Evolutionary conservation across 495 filamentous ascomycete genomes (phyloP).

Genomic region (Lineolata rhizophorae): DNA sequence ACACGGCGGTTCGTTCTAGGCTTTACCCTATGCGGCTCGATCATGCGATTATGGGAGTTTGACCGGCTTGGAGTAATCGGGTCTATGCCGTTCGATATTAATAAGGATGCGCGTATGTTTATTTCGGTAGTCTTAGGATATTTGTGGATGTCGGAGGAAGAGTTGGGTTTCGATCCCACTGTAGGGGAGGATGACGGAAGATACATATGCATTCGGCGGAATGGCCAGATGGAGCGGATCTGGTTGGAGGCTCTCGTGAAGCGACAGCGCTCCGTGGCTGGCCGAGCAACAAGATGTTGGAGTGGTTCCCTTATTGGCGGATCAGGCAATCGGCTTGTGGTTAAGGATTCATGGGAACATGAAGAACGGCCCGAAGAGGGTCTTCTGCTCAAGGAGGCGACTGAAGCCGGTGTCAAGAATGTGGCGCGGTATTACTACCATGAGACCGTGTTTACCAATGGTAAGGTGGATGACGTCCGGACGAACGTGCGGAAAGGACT

Average conservation of each 20-base stretch:
- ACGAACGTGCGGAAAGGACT: conserved; percentile 15
- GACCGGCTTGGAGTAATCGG: too few relatives aligned
- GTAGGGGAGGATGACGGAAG: too few relatives aligned
- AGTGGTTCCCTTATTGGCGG: conserved; percentile 3
- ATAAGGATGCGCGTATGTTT: too few relatives aligned
- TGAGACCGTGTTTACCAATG: conserved; percentile 12
- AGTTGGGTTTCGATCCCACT: too few relatives aligned
- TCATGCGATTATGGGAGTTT: too few relatives aligned
- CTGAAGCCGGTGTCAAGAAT: conserved; percentile 13
- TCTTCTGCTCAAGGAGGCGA: conserved; percentile 14
- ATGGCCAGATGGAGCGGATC: background rate
- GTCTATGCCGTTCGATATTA: too few relatives aligned
- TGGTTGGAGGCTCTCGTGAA: conserved; percentile 1
- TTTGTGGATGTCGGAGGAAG: too few relatives aligned
- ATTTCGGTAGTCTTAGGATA: too few relatives aligned
- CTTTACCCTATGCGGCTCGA: too few relatives aligned
- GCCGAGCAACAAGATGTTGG: conserved; percentile 9
- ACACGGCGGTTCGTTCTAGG: too few relatives aligned
- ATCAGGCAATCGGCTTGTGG: conserved; percentile 7
- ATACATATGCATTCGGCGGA: too few relatives aligned
- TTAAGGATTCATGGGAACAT: conserved; percentile 12
- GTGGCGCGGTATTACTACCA: conserved; percentile 19
- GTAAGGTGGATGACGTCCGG: conserved; percentile 13
- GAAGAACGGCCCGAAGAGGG: conserved; percentile 9
- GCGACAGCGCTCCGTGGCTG: conserved; percentile 3